Percentiles rank a stretch among this genome's conserved stretches.
These are phyloP conservation scores for Cokeromyces recurvatus DNA, from an alignment of 371 early-diverging fungal species.

Conservation along the genomic window DNA sequence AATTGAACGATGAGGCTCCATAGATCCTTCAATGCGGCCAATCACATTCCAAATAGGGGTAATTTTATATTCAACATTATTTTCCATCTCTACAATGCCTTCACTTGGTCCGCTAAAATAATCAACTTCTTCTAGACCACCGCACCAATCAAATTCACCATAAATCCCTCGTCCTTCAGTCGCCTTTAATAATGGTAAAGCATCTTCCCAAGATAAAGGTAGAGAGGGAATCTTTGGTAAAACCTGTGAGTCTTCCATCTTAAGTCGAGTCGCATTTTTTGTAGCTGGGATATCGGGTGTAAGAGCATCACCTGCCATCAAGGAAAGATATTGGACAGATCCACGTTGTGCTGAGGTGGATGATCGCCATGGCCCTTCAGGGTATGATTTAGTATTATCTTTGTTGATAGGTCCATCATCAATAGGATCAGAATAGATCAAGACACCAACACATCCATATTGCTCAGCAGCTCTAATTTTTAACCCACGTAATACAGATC, in stretches of 20 bases:
- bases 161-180: conserved; percentile 42
- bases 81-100: conserved; percentile 50
- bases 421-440: conserved; percentile 61
- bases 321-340: conserved; percentile 44
- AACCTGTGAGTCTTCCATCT: conserved; percentile 37
- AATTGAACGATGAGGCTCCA: conserved; percentile 49
- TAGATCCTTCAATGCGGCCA: conserved; percentile 54
- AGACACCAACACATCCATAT: conserved; percentile 54
- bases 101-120: conserved; percentile 58
- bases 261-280: conserved; percentile 48
- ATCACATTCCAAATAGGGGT: conserved; percentile 67
- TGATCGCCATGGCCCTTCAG: conserved; percentile 65
- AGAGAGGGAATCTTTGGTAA: conserved; percentile 64
- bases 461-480: conserved; percentile 62
- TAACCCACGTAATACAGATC: conserved; percentile 53
- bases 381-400: conserved; percentile 35
- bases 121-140: conserved; percentile 43
- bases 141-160: conserved; percentile 41
- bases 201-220: conserved; percentile 66
- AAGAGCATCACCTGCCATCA: conserved; percentile 59
- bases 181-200: conserved; percentile 52
- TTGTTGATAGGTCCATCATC: conserved; percentile 51
- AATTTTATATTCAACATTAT: conserved; percentile 49
- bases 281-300: conserved; percentile 63
- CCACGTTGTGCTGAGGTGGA: conserved; percentile 59